A percentile compares a stretch with the other conserved stretches of the same genome.
phyloP scores from a whole-genome alignment of 2,329 filamentous ascomycete species.

The Zymoseptoria ardabiliae region DNA sequence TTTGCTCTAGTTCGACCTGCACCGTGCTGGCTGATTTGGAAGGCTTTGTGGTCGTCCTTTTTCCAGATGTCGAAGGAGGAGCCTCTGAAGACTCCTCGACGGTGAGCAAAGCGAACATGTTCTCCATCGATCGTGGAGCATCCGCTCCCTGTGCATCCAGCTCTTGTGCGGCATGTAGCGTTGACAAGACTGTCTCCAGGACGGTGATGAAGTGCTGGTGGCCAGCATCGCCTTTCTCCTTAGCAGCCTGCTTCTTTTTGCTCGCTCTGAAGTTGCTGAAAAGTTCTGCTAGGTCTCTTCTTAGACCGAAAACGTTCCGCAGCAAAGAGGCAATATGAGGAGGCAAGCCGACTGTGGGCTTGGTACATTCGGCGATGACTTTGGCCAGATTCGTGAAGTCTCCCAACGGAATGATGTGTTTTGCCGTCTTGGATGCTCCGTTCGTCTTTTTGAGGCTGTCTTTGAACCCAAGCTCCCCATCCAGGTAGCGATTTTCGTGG shows the following conservation, averaged over 20 bases:
- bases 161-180: neutral
- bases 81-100: conserved; percentile 2
- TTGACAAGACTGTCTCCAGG: conserved; percentile 1
- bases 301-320: neutral
- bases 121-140: neutral
- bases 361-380: conserved; percentile 1
- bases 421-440: neutral
- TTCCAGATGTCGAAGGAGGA: neutral
- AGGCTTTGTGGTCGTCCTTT: neutral
- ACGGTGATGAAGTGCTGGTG: conserved; percentile 3
- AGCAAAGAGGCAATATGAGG: neutral
- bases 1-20: neutral
- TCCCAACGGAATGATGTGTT: neutral
- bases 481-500: conserved; percentile 5
- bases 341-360: conserved; percentile 4
- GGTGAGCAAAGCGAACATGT: conserved; percentile 1
- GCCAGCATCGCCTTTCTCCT: neutral
- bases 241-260: neutral
- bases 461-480: neutral
- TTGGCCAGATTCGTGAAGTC: conserved; percentile 1
- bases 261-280: neutral
- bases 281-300: neutral
- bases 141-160: neutral
- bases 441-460: neutral
- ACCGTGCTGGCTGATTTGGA: neutral